Evolutionary conservation across 192 early-diverging fungal genomes (phyloP).

Genomic region (Coemansia javaensis): DNA sequence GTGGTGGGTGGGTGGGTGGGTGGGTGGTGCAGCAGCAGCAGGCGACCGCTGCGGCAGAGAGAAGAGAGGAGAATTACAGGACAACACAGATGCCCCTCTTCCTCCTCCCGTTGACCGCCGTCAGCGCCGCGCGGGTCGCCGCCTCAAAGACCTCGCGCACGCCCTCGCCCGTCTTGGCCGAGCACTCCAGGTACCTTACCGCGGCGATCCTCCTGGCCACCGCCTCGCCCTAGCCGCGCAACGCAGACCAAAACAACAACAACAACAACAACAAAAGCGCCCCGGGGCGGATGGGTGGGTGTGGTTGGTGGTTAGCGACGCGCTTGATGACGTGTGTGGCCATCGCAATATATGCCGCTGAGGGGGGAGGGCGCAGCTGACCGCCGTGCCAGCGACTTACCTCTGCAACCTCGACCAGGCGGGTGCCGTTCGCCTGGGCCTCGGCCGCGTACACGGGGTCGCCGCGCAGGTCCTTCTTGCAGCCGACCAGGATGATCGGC

Average conservation of each 20-base stretch:
- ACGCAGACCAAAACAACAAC: no score
- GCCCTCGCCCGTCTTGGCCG: slow-evolving; percentile 51
- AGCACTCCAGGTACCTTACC: slow-evolving; percentile 81
- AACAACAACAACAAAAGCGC: no score
- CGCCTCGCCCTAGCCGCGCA: slow-evolving; percentile 57
- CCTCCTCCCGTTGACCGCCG: slow-evolving; percentile 34
- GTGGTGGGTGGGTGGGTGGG: no score
- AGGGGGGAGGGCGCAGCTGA: no score
- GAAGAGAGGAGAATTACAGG: slow-evolving; percentile 20
- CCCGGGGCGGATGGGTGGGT: no score
- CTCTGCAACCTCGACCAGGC: slow-evolving; percentile 2
- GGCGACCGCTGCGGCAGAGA: no score
- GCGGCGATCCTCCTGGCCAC: slow-evolving; percentile 85
- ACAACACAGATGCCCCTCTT: slow-evolving; percentile 39
- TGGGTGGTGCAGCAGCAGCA: no score
- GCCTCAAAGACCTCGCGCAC: slow-evolving; percentile 57
- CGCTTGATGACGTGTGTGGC: no score
- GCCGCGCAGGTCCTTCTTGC: slow-evolving; percentile 47
- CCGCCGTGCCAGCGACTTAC: no score
- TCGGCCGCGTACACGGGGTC: slow-evolving; percentile 12
- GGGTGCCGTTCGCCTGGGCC: slow-evolving; percentile 42
- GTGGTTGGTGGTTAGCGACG: no score
- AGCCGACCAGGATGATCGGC: slow-evolving; percentile 30
- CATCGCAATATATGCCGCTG: no score
- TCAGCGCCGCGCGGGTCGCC: slow-evolving; percentile 80